Evolutionary conservation across 805 yeast genomes (phyloP).

Genomic region (Candida anglica): DNA sequence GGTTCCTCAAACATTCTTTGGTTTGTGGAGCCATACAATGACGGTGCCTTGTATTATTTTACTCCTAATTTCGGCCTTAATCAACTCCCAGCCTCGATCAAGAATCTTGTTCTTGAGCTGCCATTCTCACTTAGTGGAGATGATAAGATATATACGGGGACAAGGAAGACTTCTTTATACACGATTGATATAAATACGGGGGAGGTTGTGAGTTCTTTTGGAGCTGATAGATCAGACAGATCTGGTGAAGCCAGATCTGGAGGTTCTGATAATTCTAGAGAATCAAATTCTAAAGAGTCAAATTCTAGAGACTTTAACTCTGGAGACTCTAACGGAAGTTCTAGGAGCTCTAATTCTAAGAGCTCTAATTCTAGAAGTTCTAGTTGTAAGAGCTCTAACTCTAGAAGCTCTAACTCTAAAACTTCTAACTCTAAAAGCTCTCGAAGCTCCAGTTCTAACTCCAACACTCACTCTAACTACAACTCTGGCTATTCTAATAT

Average conservation of each 20-base stretch:
- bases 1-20: slow-evolving; percentile 46
- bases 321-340: too few species aligned
- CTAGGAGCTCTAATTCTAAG: too few species aligned
- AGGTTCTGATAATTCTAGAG: too few species aligned
- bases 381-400: too few species aligned
- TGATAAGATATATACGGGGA: slow-evolving; percentile 86
- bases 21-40: slow-evolving; percentile 89
- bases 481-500: too few species aligned
- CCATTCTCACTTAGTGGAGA: slow-evolving; percentile 77
- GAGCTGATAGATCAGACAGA: slow-evolving; percentile 24
- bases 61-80: slow-evolving; percentile 71
- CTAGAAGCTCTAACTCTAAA: too few species aligned
- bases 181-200: slow-evolving; percentile 75
- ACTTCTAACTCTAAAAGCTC: slow-evolving; percentile 6
- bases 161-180: slow-evolving; percentile 69
- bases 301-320: background rate
- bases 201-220: slow-evolving; percentile 64
- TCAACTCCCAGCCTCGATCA: slow-evolving; percentile 75
- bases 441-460: background rate
- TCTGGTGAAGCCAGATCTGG: too few species aligned
- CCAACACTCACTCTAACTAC: too few species aligned
- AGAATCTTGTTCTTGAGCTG: slow-evolving; percentile 71
- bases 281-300: too few species aligned
- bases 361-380: too few species aligned
- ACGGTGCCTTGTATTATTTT: slow-evolving; percentile 80